phyloP scores from a whole-genome alignment of 2,329 filamentous ascomycete genomes.

The Penicillium sp. region DNA sequence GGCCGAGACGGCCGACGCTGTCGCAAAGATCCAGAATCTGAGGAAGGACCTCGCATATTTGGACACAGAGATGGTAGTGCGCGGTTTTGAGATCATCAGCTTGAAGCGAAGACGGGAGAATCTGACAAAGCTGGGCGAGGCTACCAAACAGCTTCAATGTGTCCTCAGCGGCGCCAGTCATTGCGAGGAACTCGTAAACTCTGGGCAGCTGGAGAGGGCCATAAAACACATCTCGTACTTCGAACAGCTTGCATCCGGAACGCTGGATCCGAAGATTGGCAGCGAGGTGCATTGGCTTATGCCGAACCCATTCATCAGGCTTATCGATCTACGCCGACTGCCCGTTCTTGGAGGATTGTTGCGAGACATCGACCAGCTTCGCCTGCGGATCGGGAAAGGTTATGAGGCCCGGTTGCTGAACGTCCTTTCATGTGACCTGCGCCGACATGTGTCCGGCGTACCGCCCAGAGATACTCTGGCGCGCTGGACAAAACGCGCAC shows the following conservation, averaged over 20 bases:
- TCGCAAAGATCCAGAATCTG: constrained; percentile 75
- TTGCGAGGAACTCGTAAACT: constrained; percentile 61
- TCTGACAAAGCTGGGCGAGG: constrained; percentile 72
- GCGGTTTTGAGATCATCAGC: constrained; percentile 78
- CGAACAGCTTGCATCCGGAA: constrained; percentile 15
- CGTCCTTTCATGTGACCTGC: constrained; percentile 72
- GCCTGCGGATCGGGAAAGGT: constrained; percentile 76
- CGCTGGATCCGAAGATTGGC: constrained; percentile 16
- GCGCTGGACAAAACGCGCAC: constrained; percentile 73
- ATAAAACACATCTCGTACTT: constrained; percentile 16
- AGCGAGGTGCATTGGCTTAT: constrained; percentile 23
- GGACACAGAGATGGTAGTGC: constrained; percentile 80
- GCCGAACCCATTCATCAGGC: constrained; percentile 26
- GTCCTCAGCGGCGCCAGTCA: constrained; percentile 7
- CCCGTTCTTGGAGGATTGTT: constrained; percentile 78
- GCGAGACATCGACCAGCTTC: constrained; percentile 69
- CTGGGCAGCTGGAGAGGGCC: constrained; percentile 37
- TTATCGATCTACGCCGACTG: constrained; percentile 70
- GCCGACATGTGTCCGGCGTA: constrained; percentile 70
- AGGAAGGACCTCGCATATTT: constrained; percentile 74
- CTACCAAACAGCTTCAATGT: constrained; percentile 71
- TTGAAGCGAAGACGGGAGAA: constrained; percentile 80
- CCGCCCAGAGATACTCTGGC: constrained; percentile 69
- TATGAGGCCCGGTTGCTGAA: constrained; percentile 79
- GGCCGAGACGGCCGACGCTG: constrained; percentile 85